Evolutionary conservation across 768 basidiomycete species (phyloP), one percentile per base, ranked within the genome.

Genomic region (Kwoniella mangroviensis): DNA sequence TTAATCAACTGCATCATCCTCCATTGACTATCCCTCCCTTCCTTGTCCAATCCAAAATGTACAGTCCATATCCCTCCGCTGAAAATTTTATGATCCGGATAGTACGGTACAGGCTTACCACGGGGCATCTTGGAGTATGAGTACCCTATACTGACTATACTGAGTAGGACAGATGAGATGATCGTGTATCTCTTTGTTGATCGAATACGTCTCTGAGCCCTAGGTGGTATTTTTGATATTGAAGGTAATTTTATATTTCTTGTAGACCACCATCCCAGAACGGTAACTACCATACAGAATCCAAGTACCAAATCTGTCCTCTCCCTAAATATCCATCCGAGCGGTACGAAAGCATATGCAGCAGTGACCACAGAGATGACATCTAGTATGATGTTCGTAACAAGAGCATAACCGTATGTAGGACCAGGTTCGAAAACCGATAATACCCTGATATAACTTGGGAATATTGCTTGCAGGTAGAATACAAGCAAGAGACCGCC

Each of bases 51-150:
- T 0, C 94, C 94, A 79, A 96, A 96, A 81, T 96, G 94, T 26
- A 96, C 86, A 0, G 94, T 93, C 93, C 93, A 95, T 34, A 95
- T 92, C 3, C 91, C 93, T 4, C 91, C 89, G 21, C 89, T 90
- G 53, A 94, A 84, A n/a, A 91, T 86, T 40, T 91, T 85, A 17
- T 89, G 86, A 3, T 88, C 88, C 28, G 88, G 84, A 64, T 88
- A 88, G 82, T 88, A 89, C 3, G 91, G 89, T 26, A 78, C 82
- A 0, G 89, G 88, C 19, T 86, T 81, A 0, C 77, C 65, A 1
- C 81, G 79, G 0, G 91, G 90, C 74, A 87, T 68, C 62, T 76
- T 72, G 3, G 61, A 51, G n/a, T 64, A 76, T 4, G 58, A 60
- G 15, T 64, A 60, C 2, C 72, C 70, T 1, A 72, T 5, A 17